Evolutionary conservation across 495 filamentous ascomycete genomes (phyloP), one percentile per base, ranked within the genome.

Genomic region (Apodospora peruviana): DNA sequence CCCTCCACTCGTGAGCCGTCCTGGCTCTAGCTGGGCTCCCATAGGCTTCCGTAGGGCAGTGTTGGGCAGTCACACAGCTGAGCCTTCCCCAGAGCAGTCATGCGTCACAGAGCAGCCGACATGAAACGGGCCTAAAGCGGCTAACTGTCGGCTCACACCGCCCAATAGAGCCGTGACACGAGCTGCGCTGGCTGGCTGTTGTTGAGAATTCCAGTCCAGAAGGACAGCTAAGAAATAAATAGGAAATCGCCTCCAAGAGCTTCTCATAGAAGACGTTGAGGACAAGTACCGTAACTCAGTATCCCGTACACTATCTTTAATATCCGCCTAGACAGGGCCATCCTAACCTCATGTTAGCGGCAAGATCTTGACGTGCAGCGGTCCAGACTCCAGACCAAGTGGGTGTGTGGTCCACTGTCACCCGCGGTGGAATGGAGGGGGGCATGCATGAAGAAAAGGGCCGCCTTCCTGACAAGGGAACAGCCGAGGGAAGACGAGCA

Each of bases 11-110:
- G n/a, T n/a, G n/a, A n/a, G n/a, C n/a, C n/a, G n/a, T n/a, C n/a
- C n/a, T n/a, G 9, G 40, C 10, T 37, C 35, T 20, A 11, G 23
- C 36, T 47, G 40, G 42, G 32, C 34, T 45, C 25, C 5, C n/a
- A 42, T 23, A 5, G 41, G 35, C 25, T 47, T 21, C 27, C 18
- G 32, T 45, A 45, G 49, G 24, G 56, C 41, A 37, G 19, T 32
- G 55, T 65, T 65, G 60, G 62, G 62, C 60, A 65, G 52, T 63
- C 49, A 65, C 57, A 61, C 62, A 61, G 57, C 40, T 47, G 42
- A 43, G 41, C 50, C 51, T 50, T 56, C 38, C 48, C 45, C 22
- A 52, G 38, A 45, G 34, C 43, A 55, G 50, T 56, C 55, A 59
- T 55, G 59, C 52, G 57, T 50, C 53, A 50, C 43, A 53, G 50